phyloP scores from a whole-genome alignment of 179 eudicot species.

The Corrigiola litoralis region DNA sequence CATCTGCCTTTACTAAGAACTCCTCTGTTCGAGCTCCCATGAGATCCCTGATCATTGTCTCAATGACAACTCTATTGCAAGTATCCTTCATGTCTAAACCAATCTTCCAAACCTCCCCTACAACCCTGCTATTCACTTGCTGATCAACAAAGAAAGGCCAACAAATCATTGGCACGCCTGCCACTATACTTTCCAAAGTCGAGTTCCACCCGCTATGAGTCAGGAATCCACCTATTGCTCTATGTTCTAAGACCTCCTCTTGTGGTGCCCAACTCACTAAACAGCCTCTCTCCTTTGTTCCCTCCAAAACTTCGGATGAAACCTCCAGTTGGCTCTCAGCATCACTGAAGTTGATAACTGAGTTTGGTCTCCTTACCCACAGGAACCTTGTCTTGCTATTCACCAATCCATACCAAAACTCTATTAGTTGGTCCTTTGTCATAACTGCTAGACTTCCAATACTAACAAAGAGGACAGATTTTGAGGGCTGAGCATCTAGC shows the following conservation, averaged over 20 bases:
- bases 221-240: conserved; percentile 49
- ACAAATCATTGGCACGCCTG: conserved; percentile 54
- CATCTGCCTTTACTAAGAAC: conserved; percentile 13
- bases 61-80: conserved; percentile 39
- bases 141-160: conserved; percentile 57
- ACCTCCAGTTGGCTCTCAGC: conserved; percentile 16
- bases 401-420: conserved; percentile 55
- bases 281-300: conserved; percentile 43
- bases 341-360: conserved; percentile 12
- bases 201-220: conserved; percentile 71
- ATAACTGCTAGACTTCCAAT: conserved; percentile 42
- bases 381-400: conserved; percentile 32
- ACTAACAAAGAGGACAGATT: conserved; percentile 47
- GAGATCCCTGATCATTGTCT: conserved; percentile 36
- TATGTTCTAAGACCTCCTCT: conserved; percentile 50
- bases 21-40: conserved; percentile 28
- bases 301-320: conserved; percentile 34
- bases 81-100: conserved; percentile 65
- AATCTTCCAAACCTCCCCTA: conserved; percentile 41
- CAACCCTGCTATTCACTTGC: conserved; percentile 50
- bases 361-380: conserved; percentile 50
- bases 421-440: conserved; percentile 34
- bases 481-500: conserved; percentile 38
- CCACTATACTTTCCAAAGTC: conserved; percentile 47
- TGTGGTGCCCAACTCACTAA: conserved; percentile 58